Percentiles rank a stretch among this genome's conserved stretches.
phyloP scores from a whole-genome alignment of 768 basidiomycete species.

The Arthromyces matolae region DNA sequence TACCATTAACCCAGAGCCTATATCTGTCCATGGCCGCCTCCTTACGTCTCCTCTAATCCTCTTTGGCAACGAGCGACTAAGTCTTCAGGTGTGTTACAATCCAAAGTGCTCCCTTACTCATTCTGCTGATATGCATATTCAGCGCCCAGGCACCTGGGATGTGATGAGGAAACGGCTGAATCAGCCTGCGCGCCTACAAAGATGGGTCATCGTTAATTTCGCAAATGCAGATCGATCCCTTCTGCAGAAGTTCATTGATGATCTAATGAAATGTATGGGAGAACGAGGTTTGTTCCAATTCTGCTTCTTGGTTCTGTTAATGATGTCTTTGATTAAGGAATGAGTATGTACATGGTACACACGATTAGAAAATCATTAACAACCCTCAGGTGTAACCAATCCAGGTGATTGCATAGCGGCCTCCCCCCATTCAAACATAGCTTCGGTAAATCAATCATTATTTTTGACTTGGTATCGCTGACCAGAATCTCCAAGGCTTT shows the following conservation, averaged over 20 bases:
- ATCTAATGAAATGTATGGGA: conserved; percentile 21
- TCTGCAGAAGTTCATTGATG: conserved; percentile 19
- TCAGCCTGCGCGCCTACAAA: conserved; percentile 12
- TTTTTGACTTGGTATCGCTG: background rate
- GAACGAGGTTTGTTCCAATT: conserved; percentile 19
- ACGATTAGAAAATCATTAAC: too few relatives aligned
- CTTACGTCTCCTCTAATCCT: conserved; percentile 30
- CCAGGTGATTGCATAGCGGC: background rate
- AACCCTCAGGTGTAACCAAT: background rate
- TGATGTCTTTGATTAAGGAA: conserved; percentile 7
- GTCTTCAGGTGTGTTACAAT: conserved; percentile 12
- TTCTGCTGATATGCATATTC: background rate
- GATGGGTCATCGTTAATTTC: conserved; percentile 26
- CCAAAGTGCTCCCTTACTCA: background rate
- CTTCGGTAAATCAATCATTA: background rate
- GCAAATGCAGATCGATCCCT: conserved; percentile 13
- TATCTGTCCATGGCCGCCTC: conserved; percentile 32
- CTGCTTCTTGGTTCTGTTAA: background rate
- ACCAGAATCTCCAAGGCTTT: conserved; percentile 11
- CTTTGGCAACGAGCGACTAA: conserved; percentile 19
- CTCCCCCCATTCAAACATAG: conserved; percentile 4
- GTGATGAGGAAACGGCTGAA: conserved; percentile 25
- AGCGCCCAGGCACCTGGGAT: conserved; percentile 29
- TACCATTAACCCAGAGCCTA: conserved; percentile 24
- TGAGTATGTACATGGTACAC: conserved; percentile 11